Evolutionary conservation across 257 asterid species (phyloP).

Genomic region (Nicotiana paniculata): DNA sequence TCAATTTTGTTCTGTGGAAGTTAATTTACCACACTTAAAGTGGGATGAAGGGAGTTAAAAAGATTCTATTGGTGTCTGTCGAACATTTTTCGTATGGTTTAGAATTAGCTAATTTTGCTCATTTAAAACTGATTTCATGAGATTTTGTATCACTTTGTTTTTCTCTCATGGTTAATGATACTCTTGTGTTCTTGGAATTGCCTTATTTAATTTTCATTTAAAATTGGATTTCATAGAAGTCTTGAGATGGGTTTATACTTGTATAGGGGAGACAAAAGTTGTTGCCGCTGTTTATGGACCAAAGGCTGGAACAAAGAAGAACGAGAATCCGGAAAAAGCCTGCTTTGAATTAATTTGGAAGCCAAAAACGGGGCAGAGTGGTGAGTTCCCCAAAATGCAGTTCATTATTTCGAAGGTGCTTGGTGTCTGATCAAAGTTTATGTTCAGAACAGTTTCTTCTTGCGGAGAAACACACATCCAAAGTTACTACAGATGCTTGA

Average conservation of each 20-base stretch:
- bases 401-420: not conserved
- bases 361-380: constrained; percentile 78
- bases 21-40: not conserved
- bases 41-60: not conserved
- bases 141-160: not conserved
- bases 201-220: not conserved
- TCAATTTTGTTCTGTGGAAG: not conserved
- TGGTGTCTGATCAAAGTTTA: not conserved
- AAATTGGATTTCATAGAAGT: not conserved
- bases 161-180: not conserved
- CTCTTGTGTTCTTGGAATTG: not conserved
- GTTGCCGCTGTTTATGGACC: constrained; percentile 97
- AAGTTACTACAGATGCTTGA: not conserved
- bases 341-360: constrained; percentile 90
- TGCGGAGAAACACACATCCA: not conserved
- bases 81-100: not conserved
- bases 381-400: constrained; percentile 24
- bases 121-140: not conserved
- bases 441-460: not conserved
- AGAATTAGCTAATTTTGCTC: not conserved
- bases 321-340: constrained; percentile 91
- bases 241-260: not conserved
- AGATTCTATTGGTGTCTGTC: not conserved
- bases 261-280: constrained; percentile 80
- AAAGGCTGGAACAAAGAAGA: constrained; percentile 87